A percentile compares a stretch with the other conserved stretches of the same genome.
Evolutionary conservation across 371 early-diverging fungal genomes (phyloP).

Genomic region (Basidiobolus meristosporus): DNA sequence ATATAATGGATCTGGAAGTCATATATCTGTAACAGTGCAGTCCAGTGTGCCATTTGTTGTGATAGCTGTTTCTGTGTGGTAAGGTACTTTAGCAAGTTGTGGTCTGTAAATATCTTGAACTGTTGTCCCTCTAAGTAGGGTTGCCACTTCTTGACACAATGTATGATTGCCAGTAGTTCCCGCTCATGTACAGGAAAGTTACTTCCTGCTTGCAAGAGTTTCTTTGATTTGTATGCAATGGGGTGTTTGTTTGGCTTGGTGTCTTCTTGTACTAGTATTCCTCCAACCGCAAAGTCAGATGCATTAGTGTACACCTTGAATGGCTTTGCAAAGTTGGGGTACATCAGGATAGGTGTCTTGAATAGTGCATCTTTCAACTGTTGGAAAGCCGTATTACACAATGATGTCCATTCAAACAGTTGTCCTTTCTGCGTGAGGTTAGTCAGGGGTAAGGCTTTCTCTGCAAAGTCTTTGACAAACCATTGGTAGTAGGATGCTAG

Average conservation of each 20-base stretch:
- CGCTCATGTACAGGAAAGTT: no score
- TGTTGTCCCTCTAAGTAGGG: no score
- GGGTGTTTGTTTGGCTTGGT: neutral
- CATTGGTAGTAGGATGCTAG: slow-evolving; percentile 12
- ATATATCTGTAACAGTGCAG: no score
- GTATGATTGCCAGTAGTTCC: no score
- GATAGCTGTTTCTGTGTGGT: no score
- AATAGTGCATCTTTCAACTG: slow-evolving; percentile 4
- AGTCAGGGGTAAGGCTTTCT: slow-evolving; percentile 16
- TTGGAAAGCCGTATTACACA: slow-evolving; percentile 9
- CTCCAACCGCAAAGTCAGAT: slow-evolving; percentile 9
- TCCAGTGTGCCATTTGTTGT: no score
- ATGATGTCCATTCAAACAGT: slow-evolving; percentile 5
- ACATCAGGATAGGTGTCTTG: slow-evolving; percentile 6
- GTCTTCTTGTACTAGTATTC: slow-evolving; percentile 9
- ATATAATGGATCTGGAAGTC: no score
- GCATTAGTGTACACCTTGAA: slow-evolving; percentile 11
- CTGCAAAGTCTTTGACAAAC: slow-evolving; percentile 11
- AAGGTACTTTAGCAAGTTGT: no score
- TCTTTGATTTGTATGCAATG: no score
- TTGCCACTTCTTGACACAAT: no score
- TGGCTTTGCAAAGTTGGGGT: slow-evolving; percentile 8
- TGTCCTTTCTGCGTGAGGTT: slow-evolving; percentile 10
- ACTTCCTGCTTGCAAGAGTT: no score
- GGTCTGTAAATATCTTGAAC: no score